phyloP scores from a whole-genome alignment of 139 green algal genomes.

The Chlamydomonas asymmetrica region DNA sequence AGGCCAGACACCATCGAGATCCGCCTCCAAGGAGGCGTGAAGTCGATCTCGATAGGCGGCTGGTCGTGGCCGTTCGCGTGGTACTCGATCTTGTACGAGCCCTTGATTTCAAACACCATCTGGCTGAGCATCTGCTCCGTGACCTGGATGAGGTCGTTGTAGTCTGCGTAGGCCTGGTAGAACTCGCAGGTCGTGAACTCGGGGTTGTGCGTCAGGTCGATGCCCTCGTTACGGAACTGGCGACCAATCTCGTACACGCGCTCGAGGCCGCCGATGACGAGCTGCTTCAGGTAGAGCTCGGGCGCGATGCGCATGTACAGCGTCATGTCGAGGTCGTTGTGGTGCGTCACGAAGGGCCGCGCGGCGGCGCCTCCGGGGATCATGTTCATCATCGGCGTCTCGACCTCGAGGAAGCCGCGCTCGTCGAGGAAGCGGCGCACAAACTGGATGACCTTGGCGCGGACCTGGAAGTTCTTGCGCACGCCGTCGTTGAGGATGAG shows the following conservation, averaged over 20 bases:
- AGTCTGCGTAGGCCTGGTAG: constrained; percentile 97
- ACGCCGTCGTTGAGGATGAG: constrained; percentile 88
- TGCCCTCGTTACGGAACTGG: constrained; percentile 97
- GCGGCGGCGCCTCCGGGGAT: constrained; percentile 92
- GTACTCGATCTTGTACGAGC: constrained; percentile 93
- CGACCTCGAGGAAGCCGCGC: constrained; percentile 93
- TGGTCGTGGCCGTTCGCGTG: constrained; percentile 88
- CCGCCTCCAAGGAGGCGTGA: constrained; percentile 87
- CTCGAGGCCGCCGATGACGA: constrained; percentile 97
- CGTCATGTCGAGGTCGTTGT: constrained; percentile 99
- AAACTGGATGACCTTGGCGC: constrained; percentile 84
- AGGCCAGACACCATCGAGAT: constrained; percentile 72
- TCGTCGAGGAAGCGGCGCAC: constrained; percentile 91
- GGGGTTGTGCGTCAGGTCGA: constrained; percentile 99
- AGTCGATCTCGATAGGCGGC: constrained; percentile 92
- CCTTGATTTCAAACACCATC: constrained; percentile 92
- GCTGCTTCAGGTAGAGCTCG: constrained; percentile 98
- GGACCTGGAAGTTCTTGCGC: constrained; percentile 82
- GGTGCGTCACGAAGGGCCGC: constrained; percentile 93
- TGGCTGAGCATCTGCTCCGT: constrained; percentile 93
- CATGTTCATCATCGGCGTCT: constrained; percentile 98
- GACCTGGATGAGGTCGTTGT: constrained; percentile 97
- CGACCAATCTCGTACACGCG: constrained; percentile 90
- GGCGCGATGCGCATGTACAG: constrained; percentile 98
- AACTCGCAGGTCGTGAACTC: constrained; percentile 99